A percentile compares a stretch with the other conserved stretches of the same genome.
Conservation (phyloP, 495 filamentous ascomycete species). For the Aspergillus indologenus region DNA sequence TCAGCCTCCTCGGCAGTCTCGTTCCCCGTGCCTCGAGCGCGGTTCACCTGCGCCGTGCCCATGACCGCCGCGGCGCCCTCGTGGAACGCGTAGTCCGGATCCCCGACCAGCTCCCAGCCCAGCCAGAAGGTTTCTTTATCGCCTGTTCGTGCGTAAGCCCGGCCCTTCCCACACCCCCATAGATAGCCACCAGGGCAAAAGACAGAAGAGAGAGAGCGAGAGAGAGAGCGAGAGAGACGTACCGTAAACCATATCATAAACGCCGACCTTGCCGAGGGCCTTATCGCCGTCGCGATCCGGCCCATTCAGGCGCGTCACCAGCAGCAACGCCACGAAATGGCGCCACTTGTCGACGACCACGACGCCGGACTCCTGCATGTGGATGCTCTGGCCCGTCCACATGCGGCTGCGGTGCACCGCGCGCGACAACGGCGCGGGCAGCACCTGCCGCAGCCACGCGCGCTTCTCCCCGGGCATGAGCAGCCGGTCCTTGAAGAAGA, state of each 20-base stretch:
- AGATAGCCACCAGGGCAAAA: too few species aligned
- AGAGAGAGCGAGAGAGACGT: background rate
- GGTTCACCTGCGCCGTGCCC: too few species aligned
- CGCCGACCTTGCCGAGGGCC: conserved; percentile 4
- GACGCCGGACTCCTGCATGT: conserved; percentile 33
- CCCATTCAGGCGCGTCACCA: conserved; percentile 30
- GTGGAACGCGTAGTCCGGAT: conserved; percentile 25
- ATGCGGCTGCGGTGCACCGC: conserved; percentile 18
- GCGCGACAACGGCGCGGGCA: conserved; percentile 20
- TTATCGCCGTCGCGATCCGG: conserved; percentile 25
- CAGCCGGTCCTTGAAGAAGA: conserved; percentile 42
- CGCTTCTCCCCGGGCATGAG: conserved; percentile 22
- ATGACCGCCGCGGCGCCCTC: conserved; percentile 20
- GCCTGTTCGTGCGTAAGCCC: too few species aligned
- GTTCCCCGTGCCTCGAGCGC: too few species aligned
- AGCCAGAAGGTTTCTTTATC: conserved; percentile 34
- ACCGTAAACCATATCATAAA: conserved; percentile 32
- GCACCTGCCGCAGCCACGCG: conserved; percentile 20
- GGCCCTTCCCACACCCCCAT: too few species aligned
- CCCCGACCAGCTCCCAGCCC: conserved; percentile 25
- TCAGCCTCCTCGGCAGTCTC: too few species aligned
- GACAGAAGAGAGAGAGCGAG: too few species aligned
- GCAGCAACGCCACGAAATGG: conserved; percentile 26
- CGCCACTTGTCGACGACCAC: conserved; percentile 28
- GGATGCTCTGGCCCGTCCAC: conserved; percentile 25